Conservation (phyloP, 176 grass and related monocot species). For the Triticum aestivum region IWGSC_CS_RefSeq_v2.1 NC_057794.1:432428073-432428572, state of each 20-base stretch:
- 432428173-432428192: neutral
- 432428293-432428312: slow-evolving; percentile 1
- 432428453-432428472: slow-evolving; percentile 97
- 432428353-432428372: slow-evolving; percentile 1
- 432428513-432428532: slow-evolving; percentile 12
- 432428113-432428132: neutral
- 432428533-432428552: slow-evolving; percentile 20
- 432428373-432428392: slow-evolving; percentile 65
- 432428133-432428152: neutral
- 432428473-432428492: slow-evolving; percentile 96
- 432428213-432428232: neutral
- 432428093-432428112: slow-evolving; percentile 3
- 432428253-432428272: neutral
- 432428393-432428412: slow-evolving; percentile 93
- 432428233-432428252: neutral
- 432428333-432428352: neutral
- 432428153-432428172: neutral
- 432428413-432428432: slow-evolving; percentile 95
- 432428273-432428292: neutral
- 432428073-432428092: slow-evolving; percentile 1
- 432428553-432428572: slow-evolving; percentile 15
- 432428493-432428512: slow-evolving; percentile 6
- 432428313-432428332: slow-evolving; percentile 3
- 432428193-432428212: neutral
- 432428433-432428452: slow-evolving; percentile 98